These are phyloP conservation scores for sunflower (Helianthus annuus) DNA, from an alignment of 129 eudicot genomes.

Conservation along the genomic window HanXRQr2.0-SUNRISE NC_035436.2:182231211-182231710, in stretches of 20 bases:
- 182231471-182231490: constrained; percentile 60
- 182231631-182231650: constrained; percentile 58
- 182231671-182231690: constrained; percentile 52
- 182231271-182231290: constrained; percentile 52
- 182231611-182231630: constrained; percentile 65
- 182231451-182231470: constrained; percentile 45
- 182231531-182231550: constrained; percentile 51
- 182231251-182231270: constrained; percentile 74
- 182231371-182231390: constrained; percentile 43
- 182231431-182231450: constrained; percentile 50
- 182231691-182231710: constrained; percentile 60
- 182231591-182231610: constrained; percentile 56
- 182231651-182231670: constrained; percentile 40
- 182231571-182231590: constrained; percentile 50
- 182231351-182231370: constrained; percentile 57
- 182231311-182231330: constrained; percentile 56
- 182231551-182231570: constrained; percentile 69
- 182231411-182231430: constrained; percentile 59
- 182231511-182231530: constrained; percentile 45
- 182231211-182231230: constrained; percentile 70
- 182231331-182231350: constrained; percentile 56
- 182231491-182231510: constrained; percentile 53
- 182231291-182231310: constrained; percentile 42
- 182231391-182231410: constrained; percentile 51
- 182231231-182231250: constrained; percentile 73